A percentile compares a stretch with the other conserved stretches of the same genome.
phyloP scores from a whole-genome alignment of 495 filamentous ascomycete genomes.

The Hyaloscypha variabilis region DNA sequence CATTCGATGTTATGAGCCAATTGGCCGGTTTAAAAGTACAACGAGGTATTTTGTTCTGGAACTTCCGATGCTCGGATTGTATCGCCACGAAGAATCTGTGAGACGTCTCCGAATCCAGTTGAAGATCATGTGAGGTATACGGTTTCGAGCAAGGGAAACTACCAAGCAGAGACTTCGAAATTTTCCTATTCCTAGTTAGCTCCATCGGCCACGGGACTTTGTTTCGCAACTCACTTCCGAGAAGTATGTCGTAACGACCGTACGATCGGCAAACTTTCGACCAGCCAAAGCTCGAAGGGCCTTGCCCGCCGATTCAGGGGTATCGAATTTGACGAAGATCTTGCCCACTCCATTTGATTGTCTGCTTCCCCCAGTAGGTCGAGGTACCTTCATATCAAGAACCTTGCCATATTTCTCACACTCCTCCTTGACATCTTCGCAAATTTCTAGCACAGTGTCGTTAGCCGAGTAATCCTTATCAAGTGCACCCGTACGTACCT shows the following conservation, averaged over 20 bases:
- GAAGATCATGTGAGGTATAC: slow-evolving; percentile 1
- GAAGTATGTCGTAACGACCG: slow-evolving; percentile 95
- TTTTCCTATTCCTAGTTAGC: slow-evolving; percentile 58
- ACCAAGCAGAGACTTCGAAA: slow-evolving; percentile 80
- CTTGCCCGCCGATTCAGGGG: slow-evolving; percentile 73
- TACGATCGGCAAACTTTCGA: slow-evolving; percentile 92
- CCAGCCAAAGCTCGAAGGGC: slow-evolving; percentile 87
- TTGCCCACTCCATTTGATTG: slow-evolving; percentile 92
- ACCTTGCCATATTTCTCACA: slow-evolving; percentile 88
- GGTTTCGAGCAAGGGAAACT: slow-evolving; percentile 29
- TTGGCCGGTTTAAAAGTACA: slow-evolving; percentile 22
- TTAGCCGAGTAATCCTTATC: not conserved
- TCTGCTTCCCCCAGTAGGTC: slow-evolving; percentile 78
- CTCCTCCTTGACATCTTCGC: slow-evolving; percentile 88
- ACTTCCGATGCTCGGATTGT: not conserved
- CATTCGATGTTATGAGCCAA: not conserved
- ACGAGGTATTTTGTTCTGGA: slow-evolving; percentile 12
- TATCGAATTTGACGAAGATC: slow-evolving; percentile 94
- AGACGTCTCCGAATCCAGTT: not conserved
- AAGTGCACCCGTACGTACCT: slow-evolving; percentile 49
- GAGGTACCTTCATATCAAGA: slow-evolving; percentile 84
- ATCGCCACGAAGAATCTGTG: not conserved
- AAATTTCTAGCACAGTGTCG: slow-evolving; percentile 70
- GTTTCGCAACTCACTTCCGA: slow-evolving; percentile 66
- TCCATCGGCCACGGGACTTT: not conserved